Base-by-base conservation (phyloP, 2,329 filamentous ascomycete species). In the Calonectria hawksworthii region DNA sequence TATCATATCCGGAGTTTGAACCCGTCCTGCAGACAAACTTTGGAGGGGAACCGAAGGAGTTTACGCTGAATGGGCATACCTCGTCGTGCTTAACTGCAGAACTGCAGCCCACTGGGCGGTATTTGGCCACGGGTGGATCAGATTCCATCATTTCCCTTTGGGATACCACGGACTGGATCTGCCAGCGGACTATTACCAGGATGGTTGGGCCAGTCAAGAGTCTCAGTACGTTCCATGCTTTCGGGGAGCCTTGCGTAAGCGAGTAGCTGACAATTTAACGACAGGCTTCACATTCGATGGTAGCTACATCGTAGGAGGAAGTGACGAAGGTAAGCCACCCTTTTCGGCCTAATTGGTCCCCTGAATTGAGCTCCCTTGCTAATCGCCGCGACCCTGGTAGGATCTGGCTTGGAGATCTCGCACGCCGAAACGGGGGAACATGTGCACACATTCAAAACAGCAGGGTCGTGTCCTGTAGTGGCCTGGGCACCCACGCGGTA, bases 151-250 rank as follows among this genome's bases (percentile, higher is more conserved):
- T 96, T 77, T 89, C 93, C 7, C 87, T 96, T 4, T 96, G 94
- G 93, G 94, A 96, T 80, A 96, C 94, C 4, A 89, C 89, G 51
- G 92, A 94, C 78, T 96, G 94, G 93, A 91, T 94, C 71, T 96
- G 94, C 81, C 90, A 93, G 80, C 90, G 93, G 74, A 95, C 94
- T 1, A 87, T 96, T 52, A 92, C 92, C 44, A 89, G 91, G 79
- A 93, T 95, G 87, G 89, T 90, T 13, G 93, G 93, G 1, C 92
- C 94, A 4, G 92, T 96, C 34, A 90, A 91, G 80, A 94, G 91
- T 82, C 88, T 96, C 72, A 92, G 90, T 92, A 84, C 75, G 89
- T 86, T 63, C 30, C 26, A 11, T 64, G n/a, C 30, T n/a, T 38
- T 63, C 16, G 8, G 34, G 21, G 44, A 51, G 9, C 23, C 30